Conservation (phyloP, 2,329 filamentous ascomycete genomes). For the Aschersonia sp. region DNA sequence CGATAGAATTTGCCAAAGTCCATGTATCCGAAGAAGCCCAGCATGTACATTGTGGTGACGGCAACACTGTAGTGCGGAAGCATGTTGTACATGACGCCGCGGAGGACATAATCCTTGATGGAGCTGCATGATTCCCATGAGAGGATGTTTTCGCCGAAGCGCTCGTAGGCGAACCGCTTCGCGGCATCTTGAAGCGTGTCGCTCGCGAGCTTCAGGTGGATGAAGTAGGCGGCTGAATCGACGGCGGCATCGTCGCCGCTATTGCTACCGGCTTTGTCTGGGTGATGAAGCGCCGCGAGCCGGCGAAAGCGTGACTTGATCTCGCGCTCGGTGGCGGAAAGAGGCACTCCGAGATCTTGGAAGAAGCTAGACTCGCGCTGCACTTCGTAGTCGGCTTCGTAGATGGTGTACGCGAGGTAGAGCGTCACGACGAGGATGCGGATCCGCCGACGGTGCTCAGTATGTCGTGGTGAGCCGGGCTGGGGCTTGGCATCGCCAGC, state of each 20-base stretch:
- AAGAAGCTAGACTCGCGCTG: constrained; percentile 65
- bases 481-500: constrained; percentile 71
- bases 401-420: constrained; percentile 85
- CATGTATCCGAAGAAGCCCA: constrained; percentile 52
- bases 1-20: constrained; percentile 53
- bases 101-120: constrained; percentile 56
- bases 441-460: constrained; percentile 65
- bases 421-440: constrained; percentile 67
- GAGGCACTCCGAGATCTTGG: constrained; percentile 54
- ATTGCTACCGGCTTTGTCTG: constrained; percentile 56
- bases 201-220: constrained; percentile 69
- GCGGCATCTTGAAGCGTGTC: constrained; percentile 69
- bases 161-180: constrained; percentile 75
- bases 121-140: constrained; percentile 53
- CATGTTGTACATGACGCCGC: constrained; percentile 44
- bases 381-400: constrained; percentile 77
- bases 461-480: constrained; percentile 53
- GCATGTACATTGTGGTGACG: constrained; percentile 41
- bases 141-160: constrained; percentile 63
- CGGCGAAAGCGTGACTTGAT: constrained; percentile 78
- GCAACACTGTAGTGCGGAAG: constrained; percentile 47
- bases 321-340: constrained; percentile 54
- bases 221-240: constrained; percentile 41
- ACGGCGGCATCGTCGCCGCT: constrained; percentile 16
- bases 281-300: constrained; percentile 58